phyloP scores from a whole-genome alignment of 108 stramenopile species.

The Skeletonema menzelii region DNA sequence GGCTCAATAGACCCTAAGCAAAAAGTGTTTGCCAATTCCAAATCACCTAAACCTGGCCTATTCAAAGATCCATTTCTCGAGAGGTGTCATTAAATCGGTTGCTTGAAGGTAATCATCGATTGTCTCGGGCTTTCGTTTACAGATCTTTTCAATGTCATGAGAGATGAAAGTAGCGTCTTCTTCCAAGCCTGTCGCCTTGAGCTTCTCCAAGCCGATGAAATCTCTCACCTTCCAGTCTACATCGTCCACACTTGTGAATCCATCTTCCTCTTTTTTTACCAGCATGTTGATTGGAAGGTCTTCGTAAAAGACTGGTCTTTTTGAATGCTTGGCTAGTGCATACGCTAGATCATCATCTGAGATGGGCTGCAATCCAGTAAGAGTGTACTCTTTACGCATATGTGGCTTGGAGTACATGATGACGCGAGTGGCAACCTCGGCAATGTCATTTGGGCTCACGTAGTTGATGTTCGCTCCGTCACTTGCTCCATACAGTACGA shows the following conservation, averaged over 20 bases:
- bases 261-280: conserved; percentile 22
- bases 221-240: conserved; percentile 45
- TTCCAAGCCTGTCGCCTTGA: conserved; percentile 49
- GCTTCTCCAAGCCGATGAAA: conserved; percentile 48
- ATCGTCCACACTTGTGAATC: conserved; percentile 35
- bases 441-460: conserved; percentile 64
- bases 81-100: neutral
- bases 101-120: conserved; percentile 36
- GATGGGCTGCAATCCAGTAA: conserved; percentile 48
- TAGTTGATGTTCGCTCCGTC: conserved; percentile 51
- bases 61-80: neutral
- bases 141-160: conserved; percentile 42
- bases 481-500: conserved; percentile 50
- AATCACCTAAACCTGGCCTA: neutral
- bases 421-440: conserved; percentile 50
- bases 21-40: neutral
- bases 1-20: neutral
- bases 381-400: conserved; percentile 54
- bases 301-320: conserved; percentile 23
- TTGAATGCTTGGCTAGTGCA: conserved; percentile 32
- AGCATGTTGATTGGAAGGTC: conserved; percentile 3
- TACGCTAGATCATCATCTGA: conserved; percentile 41
- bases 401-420: conserved; percentile 49
- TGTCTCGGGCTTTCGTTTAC: conserved; percentile 47
- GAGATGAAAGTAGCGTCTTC: conserved; percentile 21